These are phyloP conservation scores for Nigrograna mackinnonii DNA, from an alignment of 2,329 filamentous ascomycete genomes.

Conservation along the genomic window DNA sequence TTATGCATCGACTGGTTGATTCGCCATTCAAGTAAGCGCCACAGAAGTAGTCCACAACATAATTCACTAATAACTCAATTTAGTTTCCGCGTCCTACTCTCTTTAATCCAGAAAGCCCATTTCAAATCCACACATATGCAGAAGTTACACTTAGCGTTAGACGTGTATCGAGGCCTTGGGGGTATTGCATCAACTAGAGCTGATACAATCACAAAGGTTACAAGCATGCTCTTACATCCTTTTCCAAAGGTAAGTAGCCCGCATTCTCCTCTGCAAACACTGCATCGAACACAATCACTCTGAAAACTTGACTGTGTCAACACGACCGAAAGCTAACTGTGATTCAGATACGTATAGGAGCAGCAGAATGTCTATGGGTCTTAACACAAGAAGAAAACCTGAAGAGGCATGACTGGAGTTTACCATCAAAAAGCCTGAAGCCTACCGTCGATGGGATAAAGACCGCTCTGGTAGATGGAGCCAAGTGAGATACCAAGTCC, in stretches of 20 bases:
- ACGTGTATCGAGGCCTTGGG: conserved; percentile 75
- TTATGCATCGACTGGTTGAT: conserved; percentile 42
- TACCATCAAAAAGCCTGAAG: conserved; percentile 35
- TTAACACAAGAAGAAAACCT: conserved; percentile 38
- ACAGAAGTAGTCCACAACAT: background rate
- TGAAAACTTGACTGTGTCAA: no score
- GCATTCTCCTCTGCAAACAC: no score
- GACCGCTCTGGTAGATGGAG: background rate
- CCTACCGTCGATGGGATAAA: conserved; percentile 29
- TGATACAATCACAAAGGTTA: conserved; percentile 69
- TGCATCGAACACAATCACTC: no score
- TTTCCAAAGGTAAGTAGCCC: conserved; percentile 71
- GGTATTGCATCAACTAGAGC: conserved; percentile 53
- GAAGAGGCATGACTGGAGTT: conserved; percentile 40
- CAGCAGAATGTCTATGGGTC: conserved; percentile 47
- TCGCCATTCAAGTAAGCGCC: conserved; percentile 58
- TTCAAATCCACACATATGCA: conserved; percentile 82
- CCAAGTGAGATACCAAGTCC: no score
- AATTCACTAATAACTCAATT: conserved; percentile 6
- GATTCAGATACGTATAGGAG: conserved; percentile 34
- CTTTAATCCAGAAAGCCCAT: conserved; percentile 74
- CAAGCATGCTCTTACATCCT: conserved; percentile 75
- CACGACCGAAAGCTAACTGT: conserved; percentile 8
- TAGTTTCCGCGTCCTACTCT: conserved; percentile 65
- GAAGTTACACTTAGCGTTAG: conserved; percentile 79